A percentile compares a stretch with the other conserved stretches of the same genome.
Conservation (phyloP, 2,329 filamentous ascomycete genomes). For the Neofusicoccum kwambonambiense region DNA sequence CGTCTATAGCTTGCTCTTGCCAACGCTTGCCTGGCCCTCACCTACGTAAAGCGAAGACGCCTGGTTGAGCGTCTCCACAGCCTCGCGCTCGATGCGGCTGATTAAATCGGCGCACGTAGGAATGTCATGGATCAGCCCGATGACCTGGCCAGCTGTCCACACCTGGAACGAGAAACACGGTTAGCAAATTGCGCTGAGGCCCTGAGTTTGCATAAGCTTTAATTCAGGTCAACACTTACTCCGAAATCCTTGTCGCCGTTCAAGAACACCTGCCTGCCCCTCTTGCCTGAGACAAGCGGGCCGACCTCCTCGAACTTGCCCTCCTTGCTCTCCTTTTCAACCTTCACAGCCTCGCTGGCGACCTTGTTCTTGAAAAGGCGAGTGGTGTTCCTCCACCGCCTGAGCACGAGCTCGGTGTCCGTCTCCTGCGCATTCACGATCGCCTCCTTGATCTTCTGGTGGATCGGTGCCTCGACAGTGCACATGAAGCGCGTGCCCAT, state of each 20-base stretch:
- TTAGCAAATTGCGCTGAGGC: neutral
- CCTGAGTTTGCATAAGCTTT: neutral
- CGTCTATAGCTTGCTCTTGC: slow-evolving; percentile 42
- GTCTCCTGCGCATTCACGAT: slow-evolving; percentile 88
- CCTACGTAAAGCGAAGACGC: slow-evolving; percentile 37
- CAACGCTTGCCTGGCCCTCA: slow-evolving; percentile 40
- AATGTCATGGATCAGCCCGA: slow-evolving; percentile 58
- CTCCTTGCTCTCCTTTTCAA: slow-evolving; percentile 78
- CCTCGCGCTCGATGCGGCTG: slow-evolving; percentile 47
- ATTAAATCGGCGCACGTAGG: slow-evolving; percentile 49
- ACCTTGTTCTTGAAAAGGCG: slow-evolving; percentile 90
- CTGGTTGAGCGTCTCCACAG: slow-evolving; percentile 42
- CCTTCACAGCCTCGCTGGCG: slow-evolving; percentile 71
- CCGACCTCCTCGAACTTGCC: slow-evolving; percentile 90
- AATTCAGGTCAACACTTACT: slow-evolving; percentile 54
- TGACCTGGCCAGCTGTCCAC: slow-evolving; percentile 96
- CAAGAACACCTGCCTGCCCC: slow-evolving; percentile 85
- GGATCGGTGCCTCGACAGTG: slow-evolving; percentile 89
- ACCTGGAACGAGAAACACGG: slow-evolving; percentile 56
- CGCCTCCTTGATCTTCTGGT: slow-evolving; percentile 87
- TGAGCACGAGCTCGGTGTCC: slow-evolving; percentile 83
- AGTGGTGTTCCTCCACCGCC: slow-evolving; percentile 90
- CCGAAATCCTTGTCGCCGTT: slow-evolving; percentile 90
- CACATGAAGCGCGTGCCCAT: slow-evolving; percentile 99
- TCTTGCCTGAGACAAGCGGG: slow-evolving; percentile 82